Base-by-base conservation (phyloP, 805 yeast species). In the Metschnikowia corniflorae region DNA sequence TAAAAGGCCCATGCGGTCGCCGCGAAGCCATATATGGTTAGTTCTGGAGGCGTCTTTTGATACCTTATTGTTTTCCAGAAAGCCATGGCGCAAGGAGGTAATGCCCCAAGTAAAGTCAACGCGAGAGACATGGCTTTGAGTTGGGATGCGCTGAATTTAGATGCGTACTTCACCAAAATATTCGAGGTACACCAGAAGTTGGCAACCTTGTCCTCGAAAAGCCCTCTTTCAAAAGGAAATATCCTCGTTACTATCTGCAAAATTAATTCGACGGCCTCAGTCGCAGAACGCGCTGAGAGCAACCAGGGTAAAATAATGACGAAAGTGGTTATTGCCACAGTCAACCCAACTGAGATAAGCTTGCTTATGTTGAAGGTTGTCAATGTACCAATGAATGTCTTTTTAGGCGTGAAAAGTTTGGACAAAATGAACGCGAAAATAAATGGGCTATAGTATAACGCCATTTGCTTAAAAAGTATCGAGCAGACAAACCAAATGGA, bases 171-270 rank as follows among this genome's bases (percentile, higher is more conserved):
- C 55, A 89, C 58, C 8, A 87, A 44, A 1, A 83, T 68, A 57
- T 93, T 93, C 1, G 88, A 68, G n/a, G 95, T 82, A 60, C 97
- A 89, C 99, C 99, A 93, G 53, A 93, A 83, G 55, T 89, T 93
- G 26, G 96, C 96, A 12, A 93, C 97, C 57, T 93, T 93, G 56
- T 93, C 97, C 58, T 93, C 98, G 71, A 94, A 93, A 6, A 93
- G 71, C 0, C 98, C 98, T 55, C 97, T 74, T 29, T 80, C 76
- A 48, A 93, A 91, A 1, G 99, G 98, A 58, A 93, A 93, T 20
- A 91, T 81, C 44, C 97, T 73, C 28, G 60, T 42, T 2, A 79
- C 30, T 3, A 80, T 71, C 55, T 85, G 94, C 18, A 60, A 45
- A 1, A 82, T 55, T 48, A 79, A 82, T 5, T 31, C 32, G 10